phyloP scores from a whole-genome alignment of 371 early-diverging fungal species.

The Mucor ambiguus region DNA sequence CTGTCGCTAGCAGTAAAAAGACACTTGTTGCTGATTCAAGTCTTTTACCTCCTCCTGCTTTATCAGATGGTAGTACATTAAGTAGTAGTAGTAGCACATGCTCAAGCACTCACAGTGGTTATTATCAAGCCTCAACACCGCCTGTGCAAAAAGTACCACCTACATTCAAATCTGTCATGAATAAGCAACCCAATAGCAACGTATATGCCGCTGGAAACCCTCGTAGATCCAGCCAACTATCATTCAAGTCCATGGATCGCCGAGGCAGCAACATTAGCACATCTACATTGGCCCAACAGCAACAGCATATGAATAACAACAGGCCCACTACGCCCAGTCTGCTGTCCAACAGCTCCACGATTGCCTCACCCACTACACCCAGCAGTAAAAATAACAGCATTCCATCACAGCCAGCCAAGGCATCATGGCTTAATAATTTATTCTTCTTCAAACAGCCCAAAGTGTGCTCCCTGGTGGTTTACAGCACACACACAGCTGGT shows the following conservation, averaged over 20 bases:
- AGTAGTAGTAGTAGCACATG: constrained; percentile 42
- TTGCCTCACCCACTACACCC: constrained; percentile 16
- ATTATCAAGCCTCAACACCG: background rate
- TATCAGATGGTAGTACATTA: constrained; percentile 48
- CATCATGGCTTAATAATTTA: constrained; percentile 47
- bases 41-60: constrained; percentile 29
- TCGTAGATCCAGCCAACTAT: constrained; percentile 39
- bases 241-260: constrained; percentile 38
- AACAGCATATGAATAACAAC: background rate
- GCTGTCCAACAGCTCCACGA: constrained; percentile 43
- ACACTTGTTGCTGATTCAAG: constrained; percentile 7
- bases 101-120: constrained; percentile 17
- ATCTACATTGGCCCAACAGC: constrained; percentile 14
- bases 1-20: constrained; percentile 1
- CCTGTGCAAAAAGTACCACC: background rate
- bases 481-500: constrained; percentile 29
- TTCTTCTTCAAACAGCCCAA: constrained; percentile 57
- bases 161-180: constrained; percentile 12
- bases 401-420: constrained; percentile 18
- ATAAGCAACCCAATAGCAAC: constrained; percentile 7
- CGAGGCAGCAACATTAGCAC: constrained; percentile 32
- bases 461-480: constrained; percentile 40
- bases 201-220: constrained; percentile 4
- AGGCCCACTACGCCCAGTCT: constrained; percentile 41
- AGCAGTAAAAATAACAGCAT: background rate